Percentiles rank a stretch among this genome's conserved stretches.
These are phyloP conservation scores for Thymus mandschuricus DNA, from an alignment of 257 asterid genomes.

Conservation along the genomic window DNA sequence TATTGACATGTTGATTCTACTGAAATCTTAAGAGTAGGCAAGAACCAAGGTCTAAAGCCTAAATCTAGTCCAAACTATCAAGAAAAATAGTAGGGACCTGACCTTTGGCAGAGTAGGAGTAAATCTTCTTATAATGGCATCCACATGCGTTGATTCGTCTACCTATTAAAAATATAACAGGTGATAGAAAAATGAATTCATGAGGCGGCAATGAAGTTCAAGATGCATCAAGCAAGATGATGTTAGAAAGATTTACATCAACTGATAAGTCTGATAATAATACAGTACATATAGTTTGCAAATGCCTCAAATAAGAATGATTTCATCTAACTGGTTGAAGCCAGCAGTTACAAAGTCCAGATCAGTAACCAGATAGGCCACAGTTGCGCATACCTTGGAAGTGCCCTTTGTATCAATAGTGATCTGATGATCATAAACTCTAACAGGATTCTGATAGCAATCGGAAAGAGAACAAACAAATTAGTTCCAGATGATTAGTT, in stretches of 20 bases:
- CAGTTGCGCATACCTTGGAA: slow-evolving; percentile 51
- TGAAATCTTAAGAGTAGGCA: slow-evolving; percentile 9
- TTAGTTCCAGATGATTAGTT: slow-evolving; percentile 22
- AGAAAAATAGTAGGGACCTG: slow-evolving; percentile 34
- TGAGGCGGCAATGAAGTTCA: background rate
- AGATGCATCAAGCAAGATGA: slow-evolving; percentile 16
- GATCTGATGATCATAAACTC: slow-evolving; percentile 42
- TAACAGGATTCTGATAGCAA: slow-evolving; percentile 49
- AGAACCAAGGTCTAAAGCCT: slow-evolving; percentile 19
- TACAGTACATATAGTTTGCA: background rate
- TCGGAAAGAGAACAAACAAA: slow-evolving; percentile 23
- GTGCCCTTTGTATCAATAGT: slow-evolving; percentile 41
- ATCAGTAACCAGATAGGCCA: slow-evolving; percentile 22
- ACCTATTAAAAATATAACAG: slow-evolving; percentile 44
- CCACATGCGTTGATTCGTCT: slow-evolving; percentile 52
- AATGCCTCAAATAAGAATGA: background rate
- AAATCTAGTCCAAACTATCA: slow-evolving; percentile 39
- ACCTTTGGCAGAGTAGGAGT: slow-evolving; percentile 76
- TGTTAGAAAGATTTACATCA: slow-evolving; percentile 10
- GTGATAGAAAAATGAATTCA: slow-evolving; percentile 15
- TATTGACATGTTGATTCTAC: slow-evolving; percentile 11
- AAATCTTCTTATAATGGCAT: slow-evolving; percentile 57
- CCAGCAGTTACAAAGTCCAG: slow-evolving; percentile 14
- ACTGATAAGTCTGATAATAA: slow-evolving; percentile 1
- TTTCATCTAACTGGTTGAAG: slow-evolving; percentile 18